Conservation (phyloP, 2,329 filamentous ascomycete species). For the Clarireedia paspali region DNA sequence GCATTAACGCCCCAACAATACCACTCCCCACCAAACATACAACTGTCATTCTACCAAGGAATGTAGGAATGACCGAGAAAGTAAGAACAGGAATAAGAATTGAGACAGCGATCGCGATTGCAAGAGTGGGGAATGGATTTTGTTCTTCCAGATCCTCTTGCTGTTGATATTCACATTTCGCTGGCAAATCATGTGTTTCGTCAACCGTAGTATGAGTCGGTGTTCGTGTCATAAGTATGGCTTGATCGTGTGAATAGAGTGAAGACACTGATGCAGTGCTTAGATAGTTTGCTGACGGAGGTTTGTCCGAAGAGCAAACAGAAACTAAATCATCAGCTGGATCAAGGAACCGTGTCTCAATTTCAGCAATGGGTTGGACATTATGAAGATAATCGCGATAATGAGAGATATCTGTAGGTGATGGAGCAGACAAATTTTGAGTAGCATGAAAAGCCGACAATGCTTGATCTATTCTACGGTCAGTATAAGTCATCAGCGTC, state of each 20-base stretch:
- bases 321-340: slow-evolving; percentile 27
- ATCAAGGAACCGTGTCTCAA: slow-evolving; percentile 37
- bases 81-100: slow-evolving; percentile 50
- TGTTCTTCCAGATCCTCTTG: slow-evolving; percentile 26
- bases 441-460: slow-evolving; percentile 49
- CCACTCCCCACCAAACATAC: slow-evolving; percentile 44
- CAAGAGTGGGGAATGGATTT: slow-evolving; percentile 25
- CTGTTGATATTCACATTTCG: slow-evolving; percentile 18
- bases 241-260: not conserved
- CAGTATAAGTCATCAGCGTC: too few species aligned
- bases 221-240: too few species aligned
- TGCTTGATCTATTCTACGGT: slow-evolving; percentile 41
- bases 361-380: slow-evolving; percentile 47
- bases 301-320: slow-evolving; percentile 13
- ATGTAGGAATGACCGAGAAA: slow-evolving; percentile 49
- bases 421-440: slow-evolving; percentile 42
- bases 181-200: not conserved
- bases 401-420: slow-evolving; percentile 40
- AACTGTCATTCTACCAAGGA: slow-evolving; percentile 49
- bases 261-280: slow-evolving; percentile 9
- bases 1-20: slow-evolving; percentile 27
- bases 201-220: not conserved
- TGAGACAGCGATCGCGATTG: slow-evolving; percentile 42
- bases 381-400: slow-evolving; percentile 49
- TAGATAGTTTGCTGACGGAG: not conserved